These are phyloP conservation scores for Amniculicola lignicola DNA, from an alignment of 495 filamentous ascomycete genomes.

Conservation along the genomic window DNA sequence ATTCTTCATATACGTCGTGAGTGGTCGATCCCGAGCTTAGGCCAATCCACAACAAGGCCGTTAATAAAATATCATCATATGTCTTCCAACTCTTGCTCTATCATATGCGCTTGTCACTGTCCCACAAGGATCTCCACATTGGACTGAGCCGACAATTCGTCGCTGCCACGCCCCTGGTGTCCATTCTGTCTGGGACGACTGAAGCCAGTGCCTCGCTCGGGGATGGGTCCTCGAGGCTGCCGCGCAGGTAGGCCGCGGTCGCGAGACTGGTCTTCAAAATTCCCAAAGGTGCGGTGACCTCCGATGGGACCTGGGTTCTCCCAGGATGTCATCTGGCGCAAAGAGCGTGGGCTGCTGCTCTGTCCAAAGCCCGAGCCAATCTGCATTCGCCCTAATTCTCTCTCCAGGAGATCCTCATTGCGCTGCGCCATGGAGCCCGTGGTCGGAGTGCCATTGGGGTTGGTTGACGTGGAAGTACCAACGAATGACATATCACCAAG, in stretches of 20 bases:
- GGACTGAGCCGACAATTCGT: constrained; percentile 62
- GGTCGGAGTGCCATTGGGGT: constrained; percentile 73
- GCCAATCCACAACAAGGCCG: constrained; percentile 24
- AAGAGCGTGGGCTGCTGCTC: constrained; percentile 56
- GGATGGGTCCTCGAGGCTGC: constrained; percentile 75
- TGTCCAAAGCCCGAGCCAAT: constrained; percentile 61
- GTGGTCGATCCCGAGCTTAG: constrained; percentile 19
- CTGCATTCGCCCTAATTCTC: constrained; percentile 63
- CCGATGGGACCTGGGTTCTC: constrained; percentile 77
- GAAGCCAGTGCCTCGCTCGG: constrained; percentile 76
- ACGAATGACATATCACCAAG: constrained; percentile 37
- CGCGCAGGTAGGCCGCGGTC: constrained; percentile 66
- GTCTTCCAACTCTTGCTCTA: constrained; percentile 14
- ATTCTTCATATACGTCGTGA: constrained; percentile 41
- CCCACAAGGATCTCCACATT: constrained; percentile 50
- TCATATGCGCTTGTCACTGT: constrained; percentile 5
- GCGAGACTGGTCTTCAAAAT: constrained; percentile 62
- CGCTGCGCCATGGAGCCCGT: constrained; percentile 62
- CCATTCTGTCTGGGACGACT: constrained; percentile 69
- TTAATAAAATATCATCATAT: constrained; percentile 27
- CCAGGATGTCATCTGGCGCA: constrained; percentile 65
- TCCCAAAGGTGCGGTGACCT: constrained; percentile 73
- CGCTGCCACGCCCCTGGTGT: constrained; percentile 76
- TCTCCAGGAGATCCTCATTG: constrained; percentile 64
- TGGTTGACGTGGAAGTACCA: constrained; percentile 56